A percentile compares a stretch with the other conserved stretches of the same genome.
phyloP scores from a whole-genome alignment of 2,329 filamentous ascomycete species.

The Byssochlamys sp. region DNA sequence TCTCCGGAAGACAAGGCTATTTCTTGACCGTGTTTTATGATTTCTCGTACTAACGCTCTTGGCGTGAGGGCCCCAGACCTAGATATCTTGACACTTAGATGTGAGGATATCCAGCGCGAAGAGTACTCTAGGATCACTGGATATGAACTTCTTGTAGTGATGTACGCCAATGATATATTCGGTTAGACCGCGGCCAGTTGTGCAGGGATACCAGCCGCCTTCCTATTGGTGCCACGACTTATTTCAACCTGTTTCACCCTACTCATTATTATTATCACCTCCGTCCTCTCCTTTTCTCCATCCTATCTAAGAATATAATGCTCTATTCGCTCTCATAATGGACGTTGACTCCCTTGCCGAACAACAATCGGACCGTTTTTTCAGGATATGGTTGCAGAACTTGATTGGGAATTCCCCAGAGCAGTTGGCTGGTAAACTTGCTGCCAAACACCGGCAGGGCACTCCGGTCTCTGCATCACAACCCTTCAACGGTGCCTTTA shows the following conservation, averaged over 20 bases:
- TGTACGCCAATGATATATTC: too few relatives aligned
- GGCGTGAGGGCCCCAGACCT: too few relatives aligned
- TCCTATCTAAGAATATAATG: neutral
- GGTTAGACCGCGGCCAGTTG: too few relatives aligned
- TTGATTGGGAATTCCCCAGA: slow-evolving; percentile 14
- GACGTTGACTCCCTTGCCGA: slow-evolving; percentile 17
- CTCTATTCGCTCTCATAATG: slow-evolving; percentile 6
- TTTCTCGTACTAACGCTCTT: too few relatives aligned
- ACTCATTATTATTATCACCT: neutral
- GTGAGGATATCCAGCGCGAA: too few relatives aligned
- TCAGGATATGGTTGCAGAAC: slow-evolving; percentile 15
- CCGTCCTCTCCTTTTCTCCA: neutral
- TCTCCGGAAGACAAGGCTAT: too few relatives aligned
- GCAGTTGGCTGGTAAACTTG: slow-evolving; percentile 16
- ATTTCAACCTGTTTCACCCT: neutral
- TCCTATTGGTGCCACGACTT: neutral
- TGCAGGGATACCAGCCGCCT: neutral
- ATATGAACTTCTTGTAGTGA: too few relatives aligned
- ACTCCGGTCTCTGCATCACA: slow-evolving; percentile 11
- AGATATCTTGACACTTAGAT: too few relatives aligned
- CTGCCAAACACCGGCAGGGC: slow-evolving; percentile 11
- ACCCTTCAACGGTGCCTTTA: slow-evolving; percentile 21
- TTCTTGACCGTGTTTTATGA: too few relatives aligned
- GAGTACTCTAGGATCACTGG: too few relatives aligned
- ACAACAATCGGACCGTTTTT: slow-evolving; percentile 12